Evolutionary conservation across 768 basidiomycete genomes (phyloP).

Genomic region (Calocera cornea): DNA sequence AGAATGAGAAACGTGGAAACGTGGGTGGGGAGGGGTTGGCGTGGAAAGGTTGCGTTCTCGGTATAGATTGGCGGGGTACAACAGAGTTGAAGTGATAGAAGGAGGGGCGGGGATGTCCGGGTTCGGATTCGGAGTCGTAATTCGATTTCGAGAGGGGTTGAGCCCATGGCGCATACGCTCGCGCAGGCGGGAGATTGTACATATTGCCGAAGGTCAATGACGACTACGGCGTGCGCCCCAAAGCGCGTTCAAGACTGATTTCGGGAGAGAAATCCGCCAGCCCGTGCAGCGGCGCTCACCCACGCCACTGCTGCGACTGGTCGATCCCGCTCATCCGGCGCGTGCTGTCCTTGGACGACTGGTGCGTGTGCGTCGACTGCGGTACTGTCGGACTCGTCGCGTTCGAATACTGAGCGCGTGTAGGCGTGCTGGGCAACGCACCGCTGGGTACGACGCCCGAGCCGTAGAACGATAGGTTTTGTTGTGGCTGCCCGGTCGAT

Average conservation of each 20-base stretch:
- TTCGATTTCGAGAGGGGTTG: not conserved
- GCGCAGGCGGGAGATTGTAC: not conserved
- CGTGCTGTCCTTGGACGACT: slow-evolving; percentile 2
- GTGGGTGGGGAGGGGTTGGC: not conserved
- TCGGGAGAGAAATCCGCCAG: not conserved
- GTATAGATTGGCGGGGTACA: not conserved
- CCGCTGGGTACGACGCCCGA: not conserved
- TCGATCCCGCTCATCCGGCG: slow-evolving; percentile 3
- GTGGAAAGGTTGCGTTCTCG: not conserved
- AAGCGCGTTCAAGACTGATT: not conserved
- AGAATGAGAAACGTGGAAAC: not conserved
- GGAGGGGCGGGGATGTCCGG: not conserved
- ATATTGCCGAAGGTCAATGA: not conserved
- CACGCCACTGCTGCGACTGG: not conserved
- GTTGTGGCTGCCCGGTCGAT: slow-evolving; percentile 14
- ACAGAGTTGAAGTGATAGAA: not conserved
- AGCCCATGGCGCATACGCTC: not conserved
- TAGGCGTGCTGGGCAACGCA: not conserved
- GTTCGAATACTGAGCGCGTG: not conserved
- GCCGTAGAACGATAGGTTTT: slow-evolving; percentile 1
- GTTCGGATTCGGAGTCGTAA: too few species aligned
- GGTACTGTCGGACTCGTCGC: slow-evolving; percentile 3
- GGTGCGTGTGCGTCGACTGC: not conserved
- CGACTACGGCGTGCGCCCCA: not conserved
- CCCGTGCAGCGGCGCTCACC: not conserved